Base-by-base conservation (phyloP, 2,329 filamentous ascomycete species). In the Dactylonectria estremocensis region DNA sequence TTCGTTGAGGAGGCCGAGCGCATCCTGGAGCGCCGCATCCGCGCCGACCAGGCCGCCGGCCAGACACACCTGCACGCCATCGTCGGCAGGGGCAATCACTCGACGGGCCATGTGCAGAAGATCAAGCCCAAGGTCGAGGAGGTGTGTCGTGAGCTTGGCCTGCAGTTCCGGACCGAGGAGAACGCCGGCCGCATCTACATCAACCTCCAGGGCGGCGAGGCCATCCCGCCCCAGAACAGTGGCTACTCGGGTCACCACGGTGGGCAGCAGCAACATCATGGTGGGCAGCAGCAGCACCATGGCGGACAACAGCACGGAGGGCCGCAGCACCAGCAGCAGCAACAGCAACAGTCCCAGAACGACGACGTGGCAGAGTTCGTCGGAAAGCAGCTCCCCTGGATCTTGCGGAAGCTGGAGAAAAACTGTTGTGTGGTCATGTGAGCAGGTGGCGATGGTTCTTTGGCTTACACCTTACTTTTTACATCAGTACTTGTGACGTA, bases 1-100 rank as follows among this genome's bases (percentile, higher is more conserved):
- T 98, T 92, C 77, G 95, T 97, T 66, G 94, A 97, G 79, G 96
- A 98, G 84, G 96, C 96, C 5, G 95, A 97, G 84, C 89, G 94
- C 71, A 96, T 98, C 64, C 85, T 98, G 22, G 93, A 95, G 83
- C 87, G 93, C 81, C 88, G 96, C 72, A 97, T 99, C 77, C 89
- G 90, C 72, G 91, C 93, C 73, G 95, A 95, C 66, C 89, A 90
- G 78, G 81, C 87, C 60, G 87, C 89, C 40, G 93, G 93, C 0
- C 92, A 97, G 83, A 89, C 85, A 20, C 94, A 97, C 83, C 84
- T 99, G 63, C 95, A 97, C 83, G 95, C 97, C 46, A 98, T 99
- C 77, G 95, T 98, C 33, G 96, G 96, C 77, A 97, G 95, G 82
- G 96, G 96, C 3, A 96, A 97, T 80, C 96, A 99, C 83, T 94